These are phyloP conservation scores for Paraglomus brasilianum DNA, from an alignment of 192 early-diverging fungal genomes.

Conservation along the genomic window DNA sequence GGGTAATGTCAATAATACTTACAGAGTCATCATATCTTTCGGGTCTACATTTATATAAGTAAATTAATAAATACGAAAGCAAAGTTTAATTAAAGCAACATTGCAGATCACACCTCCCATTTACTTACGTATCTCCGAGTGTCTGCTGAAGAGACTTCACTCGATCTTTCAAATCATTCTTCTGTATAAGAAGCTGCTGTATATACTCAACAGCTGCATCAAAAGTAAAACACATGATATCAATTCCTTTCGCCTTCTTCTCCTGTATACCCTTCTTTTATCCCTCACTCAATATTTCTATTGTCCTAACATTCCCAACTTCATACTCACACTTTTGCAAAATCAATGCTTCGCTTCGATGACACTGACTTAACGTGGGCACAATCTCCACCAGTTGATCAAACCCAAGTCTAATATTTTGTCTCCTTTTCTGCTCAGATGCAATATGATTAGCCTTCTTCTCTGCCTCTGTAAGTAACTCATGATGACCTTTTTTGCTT, in stretches of 20 bases:
- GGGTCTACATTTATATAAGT: no score
- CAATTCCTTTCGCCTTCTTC: no score
- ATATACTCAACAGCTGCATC: constrained; percentile 73
- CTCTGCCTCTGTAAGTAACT: constrained; percentile 83
- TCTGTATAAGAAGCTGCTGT: constrained; percentile 61
- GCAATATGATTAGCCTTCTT: constrained; percentile 96
- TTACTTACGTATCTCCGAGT: constrained; percentile 50
- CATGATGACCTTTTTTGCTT: constrained; percentile 53
- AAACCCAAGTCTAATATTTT: constrained; percentile 88
- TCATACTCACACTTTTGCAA: constrained; percentile 66
- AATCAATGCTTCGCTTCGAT: constrained; percentile 83
- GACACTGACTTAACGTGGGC: constrained; percentile 76
- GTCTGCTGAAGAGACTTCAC: constrained; percentile 50
- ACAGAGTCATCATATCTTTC: background rate
- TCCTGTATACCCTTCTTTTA: background rate
- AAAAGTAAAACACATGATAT: no score
- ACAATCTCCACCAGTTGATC: constrained; percentile 88
- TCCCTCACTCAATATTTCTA: background rate
- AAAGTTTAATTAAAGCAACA: background rate
- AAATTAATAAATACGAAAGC: no score
- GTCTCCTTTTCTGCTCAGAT: constrained; percentile 88
- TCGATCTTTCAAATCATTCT: constrained; percentile 53
- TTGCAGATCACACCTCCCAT: constrained; percentile 30
- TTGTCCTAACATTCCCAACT: background rate
- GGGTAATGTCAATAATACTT: background rate